Evolutionary conservation across 108 stramenopile species (phyloP), one percentile per base, ranked within the genome.

Genomic region (Schizochytrium sp.): DNA sequence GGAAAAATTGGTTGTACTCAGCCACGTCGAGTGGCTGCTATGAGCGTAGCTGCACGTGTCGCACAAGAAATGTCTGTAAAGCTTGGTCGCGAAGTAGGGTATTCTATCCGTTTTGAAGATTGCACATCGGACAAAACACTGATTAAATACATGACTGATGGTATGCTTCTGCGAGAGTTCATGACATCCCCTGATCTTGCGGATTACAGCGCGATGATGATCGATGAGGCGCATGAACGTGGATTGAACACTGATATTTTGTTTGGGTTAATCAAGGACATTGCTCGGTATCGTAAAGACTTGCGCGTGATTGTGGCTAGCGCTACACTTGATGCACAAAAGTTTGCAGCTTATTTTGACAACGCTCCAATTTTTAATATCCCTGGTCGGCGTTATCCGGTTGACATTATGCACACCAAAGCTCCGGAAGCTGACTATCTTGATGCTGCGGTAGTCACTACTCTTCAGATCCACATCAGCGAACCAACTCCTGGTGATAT

Each of bases 391-490:
- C 96, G 95, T 95, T 96, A 94, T 90, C 95, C 95, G 10, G 96
- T 97, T 2, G 97, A 97, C 56, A 96, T 98, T 72, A 95, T 97
- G 88, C 99, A 98, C 94, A 99, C 99, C 4, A 99, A 98, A 91
- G 95, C 97, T 5, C 99, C 99, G 38, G 99, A 99, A 92, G 98
- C 99, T 7, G 98, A 99, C 90, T 99, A 99, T 88, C 96, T 99
- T 42, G 99, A 99, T 91, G 99, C 99, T 3, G 95, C 97, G n/a
- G 97, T 99, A 59, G 98, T 99, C 8, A 98, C 98, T 4, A 95
- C 97, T 1, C 89, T 99, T 56, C 99, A 99, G 91, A 97, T 98
- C 76, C 99, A 99, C 90, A 95, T 99, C 57, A 95, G 97, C 44
- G 98, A 99, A 92, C 97, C 97, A 1, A 91, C 98, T 12, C 95